Percentiles rank a stretch among this genome's conserved stretches.
Conservation (phyloP, 768 basidiomycete genomes). For the Rhodotorula paludigena region DNA sequence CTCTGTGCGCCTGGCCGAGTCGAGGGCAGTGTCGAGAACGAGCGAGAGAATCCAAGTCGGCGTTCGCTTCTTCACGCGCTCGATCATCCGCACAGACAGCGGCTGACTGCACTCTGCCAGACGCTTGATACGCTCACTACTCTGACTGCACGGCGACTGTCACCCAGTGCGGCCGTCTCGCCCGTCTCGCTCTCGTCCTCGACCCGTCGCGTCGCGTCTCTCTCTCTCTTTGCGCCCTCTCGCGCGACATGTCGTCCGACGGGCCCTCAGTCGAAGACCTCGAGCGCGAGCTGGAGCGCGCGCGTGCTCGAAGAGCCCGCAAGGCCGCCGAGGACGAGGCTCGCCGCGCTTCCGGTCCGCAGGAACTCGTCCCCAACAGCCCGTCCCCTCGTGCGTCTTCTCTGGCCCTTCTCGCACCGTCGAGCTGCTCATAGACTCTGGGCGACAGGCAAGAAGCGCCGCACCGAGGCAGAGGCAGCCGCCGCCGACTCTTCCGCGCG, state of each 20-base stretch:
- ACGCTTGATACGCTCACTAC: too few species aligned
- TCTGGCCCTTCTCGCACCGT: too few species aligned
- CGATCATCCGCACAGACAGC: too few species aligned
- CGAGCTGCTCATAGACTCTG: too few species aligned
- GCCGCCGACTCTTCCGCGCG: conserved; percentile 3
- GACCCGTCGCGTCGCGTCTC: not conserved
- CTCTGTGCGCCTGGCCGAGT: too few species aligned
- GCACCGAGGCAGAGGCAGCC: not conserved
- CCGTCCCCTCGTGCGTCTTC: conserved; percentile 17
- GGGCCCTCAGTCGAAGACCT: not conserved
- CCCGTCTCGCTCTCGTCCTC: not conserved
- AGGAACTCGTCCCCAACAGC: conserved; percentile 19
- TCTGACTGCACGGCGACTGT: too few species aligned
- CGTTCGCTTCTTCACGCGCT: too few species aligned
- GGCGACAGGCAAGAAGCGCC: conserved; percentile 28
- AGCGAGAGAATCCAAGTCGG: not conserved
- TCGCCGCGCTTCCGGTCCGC: not conserved
- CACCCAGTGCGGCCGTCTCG: not conserved
- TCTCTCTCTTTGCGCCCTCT: not conserved
- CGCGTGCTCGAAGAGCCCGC: not conserved
- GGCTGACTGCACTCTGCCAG: too few species aligned
- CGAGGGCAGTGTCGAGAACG: too few species aligned
- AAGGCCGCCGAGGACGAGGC: not conserved
- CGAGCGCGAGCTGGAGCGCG: not conserved
- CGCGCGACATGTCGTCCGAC: not conserved